These are phyloP conservation scores for Phlebiopsis gigantea DNA, from an alignment of 768 basidiomycete genomes.

Conservation along the genomic window DNA sequence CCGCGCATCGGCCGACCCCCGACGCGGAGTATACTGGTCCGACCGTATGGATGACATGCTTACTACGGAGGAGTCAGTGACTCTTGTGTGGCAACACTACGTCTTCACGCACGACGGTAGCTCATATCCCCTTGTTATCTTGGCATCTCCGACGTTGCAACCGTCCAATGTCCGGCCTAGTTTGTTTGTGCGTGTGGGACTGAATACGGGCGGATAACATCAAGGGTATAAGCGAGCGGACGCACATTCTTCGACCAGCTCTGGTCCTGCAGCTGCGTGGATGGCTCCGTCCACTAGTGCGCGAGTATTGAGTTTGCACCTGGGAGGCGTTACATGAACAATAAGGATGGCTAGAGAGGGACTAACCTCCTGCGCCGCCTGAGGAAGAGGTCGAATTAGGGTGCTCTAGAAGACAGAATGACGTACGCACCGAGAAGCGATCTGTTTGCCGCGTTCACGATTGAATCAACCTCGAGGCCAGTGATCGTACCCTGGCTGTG, in stretches of 20 bases:
- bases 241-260: constrained; percentile 67
- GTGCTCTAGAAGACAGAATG: background rate
- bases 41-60: constrained; percentile 75
- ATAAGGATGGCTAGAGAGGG: background rate
- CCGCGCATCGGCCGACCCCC: constrained; percentile 39
- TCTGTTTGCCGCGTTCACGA: constrained; percentile 81
- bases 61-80: constrained; percentile 33
- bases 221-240: background rate
- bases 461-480: constrained; percentile 57
- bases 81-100: background rate
- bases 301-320: background rate
- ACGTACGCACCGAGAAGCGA: constrained; percentile 53
- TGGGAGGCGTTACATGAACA: background rate
- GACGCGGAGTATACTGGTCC: constrained; percentile 59
- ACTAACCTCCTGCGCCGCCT: constrained; percentile 77
- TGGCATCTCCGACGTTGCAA: constrained; percentile 67
- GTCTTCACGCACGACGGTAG: constrained; percentile 71
- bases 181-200: background rate
- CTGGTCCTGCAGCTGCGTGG: constrained; percentile 65
- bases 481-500: constrained; percentile 79
- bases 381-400: constrained; percentile 3
- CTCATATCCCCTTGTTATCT: constrained; percentile 73
- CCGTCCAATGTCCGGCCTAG: constrained; percentile 61
- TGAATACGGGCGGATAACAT: background rate
- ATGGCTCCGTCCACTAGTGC: constrained; percentile 75